These are phyloP conservation scores for Adenanthera pavonina DNA, from an alignment of 306 rosid species.

Conservation along the genomic window DNA sequence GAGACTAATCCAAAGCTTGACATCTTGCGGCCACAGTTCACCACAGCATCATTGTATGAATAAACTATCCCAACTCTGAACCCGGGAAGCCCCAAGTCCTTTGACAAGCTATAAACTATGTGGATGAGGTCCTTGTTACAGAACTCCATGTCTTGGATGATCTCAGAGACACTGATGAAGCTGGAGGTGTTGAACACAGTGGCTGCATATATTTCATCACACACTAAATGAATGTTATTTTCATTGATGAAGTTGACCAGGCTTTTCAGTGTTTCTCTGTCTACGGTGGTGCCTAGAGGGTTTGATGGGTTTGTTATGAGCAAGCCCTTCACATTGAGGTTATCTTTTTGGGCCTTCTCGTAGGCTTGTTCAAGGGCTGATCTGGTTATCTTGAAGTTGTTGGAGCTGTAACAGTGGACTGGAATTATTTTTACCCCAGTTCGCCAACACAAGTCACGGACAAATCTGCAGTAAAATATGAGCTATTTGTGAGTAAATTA, in stretches of 20 bases:
- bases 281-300: slow-evolving; percentile 74
- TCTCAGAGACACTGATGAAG: slow-evolving; percentile 64
- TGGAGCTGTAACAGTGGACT: slow-evolving; percentile 69
- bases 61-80: slow-evolving; percentile 83
- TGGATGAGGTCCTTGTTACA: slow-evolving; percentile 70
- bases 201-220: slow-evolving; percentile 86
- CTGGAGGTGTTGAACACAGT: slow-evolving; percentile 58
- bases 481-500: slow-evolving; percentile 19
- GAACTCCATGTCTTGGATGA: slow-evolving; percentile 51
- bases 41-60: slow-evolving; percentile 75
- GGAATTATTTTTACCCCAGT: slow-evolving; percentile 66
- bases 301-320: slow-evolving; percentile 89
- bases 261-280: slow-evolving; percentile 58
- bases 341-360: slow-evolving; percentile 51
- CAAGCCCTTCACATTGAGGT: slow-evolving; percentile 71
- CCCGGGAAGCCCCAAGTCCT: slow-evolving; percentile 92
- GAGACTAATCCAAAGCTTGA: slow-evolving; percentile 90
- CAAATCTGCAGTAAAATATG: slow-evolving; percentile 58
- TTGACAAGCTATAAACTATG: slow-evolving; percentile 78
- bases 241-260: slow-evolving; percentile 68
- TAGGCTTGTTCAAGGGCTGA: slow-evolving; percentile 75
- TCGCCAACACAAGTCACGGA: slow-evolving; percentile 84
- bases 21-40: slow-evolving; percentile 65
- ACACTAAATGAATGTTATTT: slow-evolving; percentile 72
- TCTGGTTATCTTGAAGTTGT: slow-evolving; percentile 70